A percentile compares a stretch with the other conserved stretches of the same genome.
These are phyloP conservation scores for Antitrichia curtipendula DNA, from an alignment of 225 moss, liverwort and hornwort genomes.

Conservation along the genomic window DNA sequence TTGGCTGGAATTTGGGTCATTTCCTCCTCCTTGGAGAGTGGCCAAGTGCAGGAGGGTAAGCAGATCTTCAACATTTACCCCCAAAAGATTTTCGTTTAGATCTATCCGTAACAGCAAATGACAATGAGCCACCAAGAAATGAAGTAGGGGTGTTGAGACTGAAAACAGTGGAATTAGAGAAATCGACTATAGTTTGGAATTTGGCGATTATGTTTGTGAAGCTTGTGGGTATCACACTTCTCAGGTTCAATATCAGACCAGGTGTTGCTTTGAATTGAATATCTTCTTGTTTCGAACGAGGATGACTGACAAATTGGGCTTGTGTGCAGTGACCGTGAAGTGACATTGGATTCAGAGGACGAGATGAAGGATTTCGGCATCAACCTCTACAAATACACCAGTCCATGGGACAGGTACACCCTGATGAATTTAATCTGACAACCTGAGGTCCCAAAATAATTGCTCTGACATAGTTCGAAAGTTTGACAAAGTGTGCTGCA, in stretches of 20 bases:
- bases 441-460: neutral
- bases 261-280: neutral
- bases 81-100: neutral
- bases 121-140: neutral
- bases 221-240: neutral
- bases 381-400: constrained; percentile 16
- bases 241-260: neutral
- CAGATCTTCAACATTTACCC: neutral
- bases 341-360: constrained; percentile 19
- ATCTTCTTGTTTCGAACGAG: neutral
- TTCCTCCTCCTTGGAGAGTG: constrained; percentile 42
- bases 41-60: constrained; percentile 30
- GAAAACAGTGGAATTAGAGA: neutral
- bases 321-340: constrained; percentile 21
- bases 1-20: constrained; percentile 46
- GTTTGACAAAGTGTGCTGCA: neutral
- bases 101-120: neutral
- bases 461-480: neutral
- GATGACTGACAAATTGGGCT: neutral
- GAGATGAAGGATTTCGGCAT: constrained; percentile 11
- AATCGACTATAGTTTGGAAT: neutral
- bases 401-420: constrained; percentile 38
- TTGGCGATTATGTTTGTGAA: neutral
- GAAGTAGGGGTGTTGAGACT: neutral
- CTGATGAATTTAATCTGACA: neutral